Percentiles rank a stretch among this genome's conserved stretches.
Conservation (phyloP, 129 eudicot species). For the Mikania micrantha region DNA sequence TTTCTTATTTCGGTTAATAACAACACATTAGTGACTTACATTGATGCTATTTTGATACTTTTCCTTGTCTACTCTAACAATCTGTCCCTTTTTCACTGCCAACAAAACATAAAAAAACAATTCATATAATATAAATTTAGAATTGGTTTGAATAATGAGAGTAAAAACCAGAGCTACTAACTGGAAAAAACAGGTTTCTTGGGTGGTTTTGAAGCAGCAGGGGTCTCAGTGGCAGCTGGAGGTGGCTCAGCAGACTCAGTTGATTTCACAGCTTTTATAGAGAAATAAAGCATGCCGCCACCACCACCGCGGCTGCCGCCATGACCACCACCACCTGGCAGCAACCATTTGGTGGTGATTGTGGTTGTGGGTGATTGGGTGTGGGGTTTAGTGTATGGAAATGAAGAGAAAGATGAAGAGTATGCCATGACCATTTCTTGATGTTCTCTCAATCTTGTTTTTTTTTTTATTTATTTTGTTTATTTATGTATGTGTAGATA, state of each 20-base stretch:
- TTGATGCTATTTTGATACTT: conserved; percentile 83
- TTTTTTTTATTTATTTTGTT: background rate
- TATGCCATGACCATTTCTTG: conserved; percentile 22
- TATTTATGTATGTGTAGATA: conserved; percentile 28
- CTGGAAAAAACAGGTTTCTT: conserved; percentile 83
- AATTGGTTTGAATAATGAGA: background rate
- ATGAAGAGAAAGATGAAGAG: conserved; percentile 27
- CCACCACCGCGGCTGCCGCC: background rate
- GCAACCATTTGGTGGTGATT: conserved; percentile 12
- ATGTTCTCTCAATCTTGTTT: background rate
- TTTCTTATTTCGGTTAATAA: background rate
- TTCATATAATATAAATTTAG: background rate
- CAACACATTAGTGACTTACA: conserved; percentile 38
- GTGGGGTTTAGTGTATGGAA: conserved; percentile 25
- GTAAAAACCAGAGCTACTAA: conserved; percentile 15
- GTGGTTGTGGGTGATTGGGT: conserved; percentile 14
- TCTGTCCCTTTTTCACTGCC: conserved; percentile 96
- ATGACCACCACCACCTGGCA: conserved; percentile 7
- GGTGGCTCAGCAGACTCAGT: conserved; percentile 45
- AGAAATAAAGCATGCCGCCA: conserved; percentile 13
- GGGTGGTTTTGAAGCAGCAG: conserved; percentile 46
- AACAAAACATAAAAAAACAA: conserved; percentile 2
- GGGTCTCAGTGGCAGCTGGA: conserved; percentile 21
- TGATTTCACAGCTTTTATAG: conserved; percentile 42
- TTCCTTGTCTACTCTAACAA: conserved; percentile 92